These are phyloP conservation scores for Canna indica DNA, from an alignment of 176 grass and related monocot genomes.

Conservation along the genomic window DNA sequence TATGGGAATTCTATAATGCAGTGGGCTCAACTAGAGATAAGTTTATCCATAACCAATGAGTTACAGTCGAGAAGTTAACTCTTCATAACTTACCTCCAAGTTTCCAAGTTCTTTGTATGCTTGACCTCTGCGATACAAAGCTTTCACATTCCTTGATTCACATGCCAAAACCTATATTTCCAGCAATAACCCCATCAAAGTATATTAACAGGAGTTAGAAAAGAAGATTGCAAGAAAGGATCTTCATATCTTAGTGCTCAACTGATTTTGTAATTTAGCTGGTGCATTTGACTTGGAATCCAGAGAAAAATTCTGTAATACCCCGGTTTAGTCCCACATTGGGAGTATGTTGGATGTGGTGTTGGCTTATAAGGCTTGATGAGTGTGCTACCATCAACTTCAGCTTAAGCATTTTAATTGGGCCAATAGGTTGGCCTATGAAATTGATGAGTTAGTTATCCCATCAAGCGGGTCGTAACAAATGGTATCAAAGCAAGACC, in stretches of 20 bases:
- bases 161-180: constrained; percentile 56
- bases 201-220: not conserved
- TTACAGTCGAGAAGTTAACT: not conserved
- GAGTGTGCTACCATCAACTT: too few species aligned
- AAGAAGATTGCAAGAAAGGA: not conserved
- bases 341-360: too few species aligned
- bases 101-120: constrained; percentile 79
- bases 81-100: constrained; percentile 41
- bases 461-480: too few species aligned
- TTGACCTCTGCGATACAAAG: constrained; percentile 90
- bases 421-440: too few species aligned
- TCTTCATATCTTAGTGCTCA: not conserved
- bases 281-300: too few species aligned
- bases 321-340: too few species aligned
- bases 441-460: too few species aligned
- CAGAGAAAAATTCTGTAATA: too few species aligned
- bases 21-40: not conserved
- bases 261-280: not conserved
- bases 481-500: too few species aligned
- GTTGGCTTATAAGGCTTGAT: too few species aligned
- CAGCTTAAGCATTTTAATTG: too few species aligned
- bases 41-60: not conserved
- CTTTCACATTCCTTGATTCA: constrained; percentile 81
- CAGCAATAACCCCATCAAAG: not conserved
- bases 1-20: not conserved